Evolutionary conservation across 2,329 filamentous ascomycete genomes (phyloP).

Genomic region (Sporothrix luriei): DNA sequence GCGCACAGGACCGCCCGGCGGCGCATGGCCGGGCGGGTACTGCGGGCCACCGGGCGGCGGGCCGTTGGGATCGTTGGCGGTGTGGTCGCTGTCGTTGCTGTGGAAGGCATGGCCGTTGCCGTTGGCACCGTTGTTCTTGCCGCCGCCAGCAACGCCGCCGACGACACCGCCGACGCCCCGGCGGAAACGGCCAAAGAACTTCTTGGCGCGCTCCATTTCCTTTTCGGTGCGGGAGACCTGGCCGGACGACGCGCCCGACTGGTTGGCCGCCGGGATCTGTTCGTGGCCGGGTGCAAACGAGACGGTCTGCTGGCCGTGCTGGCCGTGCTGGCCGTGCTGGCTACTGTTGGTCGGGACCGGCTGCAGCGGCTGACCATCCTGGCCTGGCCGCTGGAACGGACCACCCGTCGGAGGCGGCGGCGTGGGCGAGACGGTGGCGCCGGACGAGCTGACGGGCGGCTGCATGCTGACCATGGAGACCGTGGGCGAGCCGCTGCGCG

Average conservation of each 20-base stretch:
- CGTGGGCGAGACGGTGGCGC: slow-evolving; percentile 22
- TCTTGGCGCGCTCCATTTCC: slow-evolving; percentile 38
- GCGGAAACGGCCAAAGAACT: slow-evolving; percentile 34
- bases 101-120: slow-evolving; percentile 29
- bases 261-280: neutral
- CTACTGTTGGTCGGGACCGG: neutral
- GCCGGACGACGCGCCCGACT: neutral
- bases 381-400: slow-evolving; percentile 14
- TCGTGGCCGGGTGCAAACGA: neutral
- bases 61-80: slow-evolving; percentile 33
- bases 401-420: slow-evolving; percentile 24
- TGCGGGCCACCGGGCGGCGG: slow-evolving; percentile 39
- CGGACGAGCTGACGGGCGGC: slow-evolving; percentile 22
- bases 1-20: slow-evolving; percentile 24
- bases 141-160: slow-evolving; percentile 23
- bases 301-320: neutral
- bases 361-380: slow-evolving; percentile 27
- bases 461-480: slow-evolving; percentile 24
- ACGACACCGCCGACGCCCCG: slow-evolving; percentile 33
- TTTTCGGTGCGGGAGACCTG: slow-evolving; percentile 33
- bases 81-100: slow-evolving; percentile 7
- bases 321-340: neutral
- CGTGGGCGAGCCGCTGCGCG: slow-evolving; percentile 23
- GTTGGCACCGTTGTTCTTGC: slow-evolving; percentile 32
- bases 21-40: slow-evolving; percentile 30